These are phyloP conservation scores for Phytophthora sojae DNA, from an alignment of 352 stramenopile genomes.

Conservation along the genomic window DNA sequence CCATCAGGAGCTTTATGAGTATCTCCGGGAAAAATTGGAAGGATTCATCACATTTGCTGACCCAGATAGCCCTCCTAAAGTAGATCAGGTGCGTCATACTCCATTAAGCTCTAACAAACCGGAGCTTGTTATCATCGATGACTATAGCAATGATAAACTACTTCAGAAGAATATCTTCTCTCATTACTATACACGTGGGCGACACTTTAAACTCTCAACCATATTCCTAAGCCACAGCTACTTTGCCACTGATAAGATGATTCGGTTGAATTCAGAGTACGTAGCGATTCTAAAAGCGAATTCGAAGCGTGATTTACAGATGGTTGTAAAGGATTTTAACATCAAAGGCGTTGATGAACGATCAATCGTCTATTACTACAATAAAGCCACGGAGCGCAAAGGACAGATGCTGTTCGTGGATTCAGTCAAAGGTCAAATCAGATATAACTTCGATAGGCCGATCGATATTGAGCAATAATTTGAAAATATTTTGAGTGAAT, in stretches of 20 bases:
- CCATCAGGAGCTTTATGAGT: neutral
- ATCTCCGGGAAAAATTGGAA: neutral
- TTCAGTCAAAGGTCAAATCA: constrained; percentile 12
- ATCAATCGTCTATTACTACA: constrained; percentile 19
- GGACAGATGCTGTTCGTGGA: constrained; percentile 16
- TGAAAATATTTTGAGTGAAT: constrained; percentile 14
- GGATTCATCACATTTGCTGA: neutral
- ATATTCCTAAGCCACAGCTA: neutral
- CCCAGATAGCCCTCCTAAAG: neutral
- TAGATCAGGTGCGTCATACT: neutral
- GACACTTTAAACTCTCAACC: neutral
- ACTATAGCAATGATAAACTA: neutral
- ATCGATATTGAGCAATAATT: constrained; percentile 10
- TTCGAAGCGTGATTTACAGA: constrained; percentile 19
- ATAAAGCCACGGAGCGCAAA: constrained; percentile 12
- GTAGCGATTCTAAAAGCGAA: constrained; percentile 22
- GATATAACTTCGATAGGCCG: constrained; percentile 7
- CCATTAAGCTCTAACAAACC: neutral
- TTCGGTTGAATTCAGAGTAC: constrained; percentile 13
- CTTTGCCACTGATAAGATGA: constrained; percentile 16
- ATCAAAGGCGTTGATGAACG: constrained; percentile 15
- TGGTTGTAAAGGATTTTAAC: constrained; percentile 21
- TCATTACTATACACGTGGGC: neutral
- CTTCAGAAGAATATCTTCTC: neutral
- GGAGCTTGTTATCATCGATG: neutral